Conservation (phyloP, 1,284 basidiomycete species). For the Moesziomyces sp. region DNA sequence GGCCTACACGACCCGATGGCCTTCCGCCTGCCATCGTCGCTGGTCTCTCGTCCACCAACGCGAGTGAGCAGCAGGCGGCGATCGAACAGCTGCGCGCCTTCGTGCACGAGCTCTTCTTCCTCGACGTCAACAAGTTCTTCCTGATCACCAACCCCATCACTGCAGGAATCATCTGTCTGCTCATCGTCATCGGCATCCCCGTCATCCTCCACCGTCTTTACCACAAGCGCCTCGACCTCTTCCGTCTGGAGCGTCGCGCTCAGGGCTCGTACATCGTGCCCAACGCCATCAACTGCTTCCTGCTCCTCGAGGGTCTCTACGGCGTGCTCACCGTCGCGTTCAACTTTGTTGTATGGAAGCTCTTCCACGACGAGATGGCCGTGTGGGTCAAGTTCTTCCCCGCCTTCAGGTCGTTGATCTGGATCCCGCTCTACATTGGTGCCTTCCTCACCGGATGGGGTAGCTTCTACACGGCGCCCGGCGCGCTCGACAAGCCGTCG, state of each 20-base stretch:
- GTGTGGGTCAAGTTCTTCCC: conserved; percentile 11
- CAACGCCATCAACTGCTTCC: conserved; percentile 56
- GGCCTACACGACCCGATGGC: conserved; percentile 12
- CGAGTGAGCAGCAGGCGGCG: conserved; percentile 15
- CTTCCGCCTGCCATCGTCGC: conserved; percentile 32
- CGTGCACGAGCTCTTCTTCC: conserved; percentile 32
- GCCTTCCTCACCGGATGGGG: conserved; percentile 58
- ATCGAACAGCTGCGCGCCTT: conserved; percentile 33
- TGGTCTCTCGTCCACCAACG: conserved; percentile 17
- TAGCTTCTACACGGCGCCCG: conserved; percentile 58
- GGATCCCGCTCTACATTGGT: conserved; percentile 49
- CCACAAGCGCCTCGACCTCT: conserved; percentile 18
- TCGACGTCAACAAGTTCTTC: conserved; percentile 12
- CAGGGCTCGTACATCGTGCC: conserved; percentile 53
- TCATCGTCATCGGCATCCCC: conserved; percentile 29
- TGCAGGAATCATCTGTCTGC: conserved; percentile 22
- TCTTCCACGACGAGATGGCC: conserved; percentile 10
- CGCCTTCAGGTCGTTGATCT: conserved; percentile 19
- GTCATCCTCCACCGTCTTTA: conserved; percentile 29
- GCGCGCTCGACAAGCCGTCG: conserved; percentile 52
- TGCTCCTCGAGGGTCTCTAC: conserved; percentile 39
- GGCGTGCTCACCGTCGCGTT: conserved; percentile 40
- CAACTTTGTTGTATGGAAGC: conserved; percentile 42
- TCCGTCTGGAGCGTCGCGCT: conserved; percentile 32
- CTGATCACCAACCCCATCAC: conserved; percentile 11